These are phyloP conservation scores for Strobilomyces confusus DNA, from an alignment of 768 basidiomycete species.

Conservation along the genomic window DNA sequence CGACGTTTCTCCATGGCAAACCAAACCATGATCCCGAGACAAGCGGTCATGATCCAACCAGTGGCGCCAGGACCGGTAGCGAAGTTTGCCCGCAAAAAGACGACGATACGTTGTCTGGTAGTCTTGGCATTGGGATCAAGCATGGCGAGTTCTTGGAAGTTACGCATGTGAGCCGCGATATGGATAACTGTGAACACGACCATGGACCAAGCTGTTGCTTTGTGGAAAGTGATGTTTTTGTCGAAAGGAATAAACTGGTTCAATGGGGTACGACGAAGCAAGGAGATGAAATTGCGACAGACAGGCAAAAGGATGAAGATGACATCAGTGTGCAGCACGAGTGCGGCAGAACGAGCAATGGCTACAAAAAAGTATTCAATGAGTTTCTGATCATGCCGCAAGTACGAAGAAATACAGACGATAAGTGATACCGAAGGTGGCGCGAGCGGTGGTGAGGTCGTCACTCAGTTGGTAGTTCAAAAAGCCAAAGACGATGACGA, in stretches of 20 bases:
- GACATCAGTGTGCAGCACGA: slow-evolving; percentile 87
- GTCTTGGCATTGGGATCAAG: slow-evolving; percentile 51
- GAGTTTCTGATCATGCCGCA: background rate
- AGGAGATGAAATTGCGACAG: slow-evolving; percentile 91
- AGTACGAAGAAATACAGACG: slow-evolving; percentile 40
- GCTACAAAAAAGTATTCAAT: slow-evolving; percentile 39
- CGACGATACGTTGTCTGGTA: slow-evolving; percentile 50
- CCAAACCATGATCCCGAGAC: slow-evolving; percentile 76
- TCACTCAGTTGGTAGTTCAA: slow-evolving; percentile 79
- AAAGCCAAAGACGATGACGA: slow-evolving; percentile 75
- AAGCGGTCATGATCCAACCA: slow-evolving; percentile 83
- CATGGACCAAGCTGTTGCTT: slow-evolving; percentile 88
- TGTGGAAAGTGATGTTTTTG: slow-evolving; percentile 89
- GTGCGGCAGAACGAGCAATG: slow-evolving; percentile 83
- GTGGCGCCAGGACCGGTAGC: slow-evolving; percentile 77
- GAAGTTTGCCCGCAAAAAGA: slow-evolving; percentile 81
- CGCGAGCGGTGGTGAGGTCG: slow-evolving; percentile 62
- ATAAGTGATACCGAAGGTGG: slow-evolving; percentile 72
- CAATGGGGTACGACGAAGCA: slow-evolving; percentile 81
- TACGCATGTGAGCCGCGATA: slow-evolving; percentile 80
- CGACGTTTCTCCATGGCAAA: slow-evolving; percentile 81
- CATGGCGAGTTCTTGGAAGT: slow-evolving; percentile 67
- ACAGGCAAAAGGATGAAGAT: slow-evolving; percentile 93
- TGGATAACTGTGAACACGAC: slow-evolving; percentile 75
- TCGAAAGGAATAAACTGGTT: slow-evolving; percentile 90